phyloP scores from a whole-genome alignment of 106 monocot species.

The Allium cepa region DNA sequence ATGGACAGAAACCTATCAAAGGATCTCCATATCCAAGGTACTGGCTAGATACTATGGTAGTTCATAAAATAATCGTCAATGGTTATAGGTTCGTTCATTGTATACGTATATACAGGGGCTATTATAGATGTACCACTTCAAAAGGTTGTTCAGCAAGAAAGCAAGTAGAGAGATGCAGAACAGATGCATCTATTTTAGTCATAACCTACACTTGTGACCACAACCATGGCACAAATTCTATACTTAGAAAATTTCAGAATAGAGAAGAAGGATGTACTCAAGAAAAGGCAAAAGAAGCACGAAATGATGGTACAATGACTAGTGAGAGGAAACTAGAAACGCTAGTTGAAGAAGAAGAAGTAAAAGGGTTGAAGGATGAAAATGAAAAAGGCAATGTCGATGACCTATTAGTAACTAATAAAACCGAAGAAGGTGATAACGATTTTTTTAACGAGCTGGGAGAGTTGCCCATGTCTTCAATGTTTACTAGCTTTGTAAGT shows the following conservation, averaged over 20 bases:
- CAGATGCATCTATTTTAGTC: conserved; percentile 44
- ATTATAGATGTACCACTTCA: conserved; percentile 57
- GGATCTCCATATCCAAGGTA: conserved; percentile 48
- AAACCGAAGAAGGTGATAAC: conserved; percentile 10
- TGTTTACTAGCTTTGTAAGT: conserved; percentile 21
- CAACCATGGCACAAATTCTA: conserved; percentile 40
- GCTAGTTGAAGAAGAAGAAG: not conserved
- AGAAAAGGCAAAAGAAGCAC: not conserved
- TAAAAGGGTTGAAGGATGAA: not conserved
- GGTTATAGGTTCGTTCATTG: not conserved
- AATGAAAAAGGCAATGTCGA: not conserved
- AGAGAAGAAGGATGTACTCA: not conserved
- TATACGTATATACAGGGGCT: conserved; percentile 24
- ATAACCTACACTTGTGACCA: conserved; percentile 52
- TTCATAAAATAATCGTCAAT: not conserved
- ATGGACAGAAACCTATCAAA: conserved; percentile 37
- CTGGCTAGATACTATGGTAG: not conserved
- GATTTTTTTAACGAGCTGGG: conserved; percentile 63
- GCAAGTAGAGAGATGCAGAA: conserved; percentile 59
- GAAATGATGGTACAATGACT: not conserved
- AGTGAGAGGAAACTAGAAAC: not conserved
- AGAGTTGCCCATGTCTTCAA: conserved; percentile 36
- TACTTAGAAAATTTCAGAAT: not conserved
- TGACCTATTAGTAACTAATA: not conserved
- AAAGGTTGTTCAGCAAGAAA: conserved; percentile 64